Evolutionary conservation across 306 rosid genomes (phyloP), one percentile per base, ranked within the genome.

Genomic region (Vicia villosa): DNA sequence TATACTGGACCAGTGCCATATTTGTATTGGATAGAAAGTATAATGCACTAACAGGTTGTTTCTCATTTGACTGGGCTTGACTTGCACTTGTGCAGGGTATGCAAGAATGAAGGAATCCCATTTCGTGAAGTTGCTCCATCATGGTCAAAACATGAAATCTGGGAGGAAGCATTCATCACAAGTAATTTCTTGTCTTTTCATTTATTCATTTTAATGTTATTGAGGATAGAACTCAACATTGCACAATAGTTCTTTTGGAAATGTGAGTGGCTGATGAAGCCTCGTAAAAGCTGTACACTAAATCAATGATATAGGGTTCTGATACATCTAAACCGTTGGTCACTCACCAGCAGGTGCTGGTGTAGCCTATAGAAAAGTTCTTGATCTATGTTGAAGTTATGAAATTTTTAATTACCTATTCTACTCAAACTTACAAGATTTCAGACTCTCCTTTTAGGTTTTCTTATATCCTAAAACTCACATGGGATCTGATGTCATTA

Each of bases 131-230:
- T 87, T 72, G 85, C 97, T 22, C 97, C 97, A 37, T 74, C 77
- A 10, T 94, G 96, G 97, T 91, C 96, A 65, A 74, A 77, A 63
- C 86, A 37, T 74, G 89, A 86, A 55, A 24, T 69, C 46, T 94
- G 92, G 99, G 89, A 83, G 77, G 96, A 91, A 79, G 96, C 95
- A 36, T 94, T 91, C 81, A 69, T 94, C 76, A 84, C 99, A 74
- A 91, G 99, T 94, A 94, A 63, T 13, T 63, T 61, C 49, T 19
- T 26, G 58, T 43, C 75, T 60, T 34, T 59, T 64, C 47, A 66
- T 54, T 47, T 62, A 21, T 75, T 80, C 28, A 40, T 41, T 32
- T 21, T 20, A 45, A 43, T 60, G 51, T 58, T 54, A 21, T 51
- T 65, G 21, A 52, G 65, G 71, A 69, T 79, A 69, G 49, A 36